Conservation (phyloP, 495 filamentous ascomycete genomes). For the Penicillium cinerascens region DNA sequence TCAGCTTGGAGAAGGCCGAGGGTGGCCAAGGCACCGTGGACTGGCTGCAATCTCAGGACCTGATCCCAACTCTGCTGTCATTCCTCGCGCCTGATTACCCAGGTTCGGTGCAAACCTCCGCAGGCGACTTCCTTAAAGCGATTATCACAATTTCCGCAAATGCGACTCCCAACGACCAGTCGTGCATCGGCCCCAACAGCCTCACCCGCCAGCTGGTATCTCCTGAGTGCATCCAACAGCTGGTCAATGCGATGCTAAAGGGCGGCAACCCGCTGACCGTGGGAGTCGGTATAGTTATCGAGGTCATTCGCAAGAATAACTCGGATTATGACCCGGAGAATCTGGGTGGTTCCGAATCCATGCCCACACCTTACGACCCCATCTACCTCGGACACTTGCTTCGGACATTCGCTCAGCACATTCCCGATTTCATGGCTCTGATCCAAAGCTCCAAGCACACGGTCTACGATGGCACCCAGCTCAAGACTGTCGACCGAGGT, state of each 20-base stretch:
- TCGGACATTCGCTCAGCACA: constrained; percentile 80
- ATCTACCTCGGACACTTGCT: constrained; percentile 96
- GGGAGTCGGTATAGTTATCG: constrained; percentile 95
- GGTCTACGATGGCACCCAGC: constrained; percentile 55
- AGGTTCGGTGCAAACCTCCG: constrained; percentile 89
- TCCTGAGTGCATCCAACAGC: constrained; percentile 68
- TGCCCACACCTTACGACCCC: constrained; percentile 81
- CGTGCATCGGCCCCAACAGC: constrained; percentile 96
- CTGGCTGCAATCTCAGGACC: constrained; percentile 87
- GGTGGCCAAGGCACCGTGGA: constrained; percentile 92
- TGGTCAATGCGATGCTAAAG: constrained; percentile 86
- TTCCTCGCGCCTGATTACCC: constrained; percentile 80
- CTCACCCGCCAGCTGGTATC: constrained; percentile 96
- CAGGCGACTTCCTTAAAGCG: constrained; percentile 96
- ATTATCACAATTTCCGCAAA: constrained; percentile 99
- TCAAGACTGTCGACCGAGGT: constrained; percentile 56
- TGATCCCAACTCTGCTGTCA: constrained; percentile 85
- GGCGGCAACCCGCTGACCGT: constrained; percentile 95
- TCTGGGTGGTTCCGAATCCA: constrained; percentile 67
- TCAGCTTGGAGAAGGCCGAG: constrained; percentile 91
- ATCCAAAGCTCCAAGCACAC: constrained; percentile 66
- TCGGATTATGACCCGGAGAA: constrained; percentile 97
- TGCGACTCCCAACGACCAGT: constrained; percentile 94
- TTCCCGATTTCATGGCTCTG: constrained; percentile 94
- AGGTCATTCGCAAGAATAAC: constrained; percentile 99